Conservation (phyloP, 495 filamentous ascomycete genomes). For the Ramalina intermedia region DNA sequence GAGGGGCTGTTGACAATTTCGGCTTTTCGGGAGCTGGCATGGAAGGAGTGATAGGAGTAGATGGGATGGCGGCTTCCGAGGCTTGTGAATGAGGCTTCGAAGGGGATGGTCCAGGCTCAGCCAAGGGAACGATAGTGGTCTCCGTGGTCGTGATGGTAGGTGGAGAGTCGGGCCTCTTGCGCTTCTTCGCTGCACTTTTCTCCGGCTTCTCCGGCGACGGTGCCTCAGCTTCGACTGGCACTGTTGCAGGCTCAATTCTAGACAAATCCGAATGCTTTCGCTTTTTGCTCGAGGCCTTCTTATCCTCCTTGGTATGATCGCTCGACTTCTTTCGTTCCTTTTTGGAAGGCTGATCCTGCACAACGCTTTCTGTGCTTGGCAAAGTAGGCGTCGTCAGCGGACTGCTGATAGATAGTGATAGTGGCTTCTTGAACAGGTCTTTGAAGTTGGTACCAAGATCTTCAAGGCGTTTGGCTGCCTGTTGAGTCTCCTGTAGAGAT, state of each 20-base stretch:
- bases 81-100: background rate
- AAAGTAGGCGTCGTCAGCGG: background rate
- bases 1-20: conserved; percentile 3
- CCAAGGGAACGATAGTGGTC: conserved; percentile 17
- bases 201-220: conserved; percentile 5
- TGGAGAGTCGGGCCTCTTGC: conserved; percentile 38
- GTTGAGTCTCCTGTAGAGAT: conserved; percentile 41
- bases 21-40: conserved; percentile 13
- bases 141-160: conserved; percentile 8
- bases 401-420: conserved; percentile 2
- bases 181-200: conserved; percentile 32
- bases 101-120: conserved; percentile 17
- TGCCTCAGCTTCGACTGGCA: background rate
- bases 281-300: conserved; percentile 14
- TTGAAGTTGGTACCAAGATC: conserved; percentile 38
- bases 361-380: conserved; percentile 4
- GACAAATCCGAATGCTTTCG: conserved; percentile 12
- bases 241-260: conserved; percentile 4
- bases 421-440: conserved; percentile 23
- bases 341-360: conserved; percentile 10
- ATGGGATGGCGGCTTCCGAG: conserved; percentile 2
- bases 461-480: conserved; percentile 41
- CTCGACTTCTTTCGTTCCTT: conserved; percentile 21
- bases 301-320: conserved; percentile 4
- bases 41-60: conserved; percentile 11